Base-by-base conservation (phyloP, 495 filamentous ascomycete species). In the Pseudotulostoma volvatum region DNA sequence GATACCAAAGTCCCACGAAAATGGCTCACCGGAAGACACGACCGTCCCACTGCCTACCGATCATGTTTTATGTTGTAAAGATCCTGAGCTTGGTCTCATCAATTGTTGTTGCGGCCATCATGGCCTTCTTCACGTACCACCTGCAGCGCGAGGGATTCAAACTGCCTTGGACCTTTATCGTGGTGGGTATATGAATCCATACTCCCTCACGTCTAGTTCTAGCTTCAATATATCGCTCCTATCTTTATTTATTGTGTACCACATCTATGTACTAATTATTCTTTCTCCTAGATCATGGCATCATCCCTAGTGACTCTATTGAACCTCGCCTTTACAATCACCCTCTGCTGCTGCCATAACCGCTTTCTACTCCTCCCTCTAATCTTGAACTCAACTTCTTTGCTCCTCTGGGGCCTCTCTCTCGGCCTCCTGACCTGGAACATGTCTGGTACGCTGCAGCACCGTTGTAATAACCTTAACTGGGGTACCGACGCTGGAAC, bases 131-230 rank as follows among this genome's bases (percentile, higher is more conserved):
- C 57, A 66, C 71, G 38, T 68, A 66, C 45, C 66, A 77, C 43
- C 65, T 81, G 20, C 61, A 64, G 34, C 44, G 56, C 25, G 68
- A 70, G 40, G 54, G 63, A 23, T 72, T 63, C 48, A 58, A 60
- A 36, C 55, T 76, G 3, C 77, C 76, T 9, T 79, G 71, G 64
- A 74, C 76, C 17, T 79, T 79, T 46, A 57, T 79, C 14, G 53
- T 79, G 37, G 75, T 79, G 64, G 41, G 68, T 42, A 30, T 15
- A n/a, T 25, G 4, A 39, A 7, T 15, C 1, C 18, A 11, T 9
- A 0, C 7, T 9, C 5, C 2, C 9, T 11, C 3, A 16, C 13
- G 1, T 1, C 15, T 14, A 34, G 15, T 16, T 34, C 18, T 34
- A 2, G n/a, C 20, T 33, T 9, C 18, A 31, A 1, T n/a, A 15